Conservation (phyloP, 2,329 filamentous ascomycete species). For the Alternaria hordeiaustralica region DNA sequence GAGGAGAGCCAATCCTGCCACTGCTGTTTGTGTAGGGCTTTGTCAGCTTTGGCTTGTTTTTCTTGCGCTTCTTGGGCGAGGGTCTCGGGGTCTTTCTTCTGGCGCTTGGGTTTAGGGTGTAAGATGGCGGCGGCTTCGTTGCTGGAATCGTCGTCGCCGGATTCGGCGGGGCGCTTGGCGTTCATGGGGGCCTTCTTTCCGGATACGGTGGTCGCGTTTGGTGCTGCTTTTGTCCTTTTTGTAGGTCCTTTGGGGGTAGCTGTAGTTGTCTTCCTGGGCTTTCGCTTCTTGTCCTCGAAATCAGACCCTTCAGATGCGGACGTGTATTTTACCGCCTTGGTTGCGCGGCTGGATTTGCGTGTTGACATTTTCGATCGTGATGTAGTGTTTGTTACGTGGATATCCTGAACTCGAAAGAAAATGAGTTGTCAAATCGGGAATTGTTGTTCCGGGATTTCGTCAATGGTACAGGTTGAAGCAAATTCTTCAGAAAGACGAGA, state of each 20-base stretch:
- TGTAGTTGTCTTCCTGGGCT: background rate
- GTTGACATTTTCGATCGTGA: constrained; percentile 9
- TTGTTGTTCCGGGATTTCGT: background rate
- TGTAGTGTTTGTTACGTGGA: background rate
- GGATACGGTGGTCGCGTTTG: background rate
- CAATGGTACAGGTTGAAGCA: background rate
- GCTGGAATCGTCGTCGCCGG: background rate
- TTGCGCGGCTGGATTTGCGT: constrained; percentile 15
- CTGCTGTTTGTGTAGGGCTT: constrained; percentile 2
- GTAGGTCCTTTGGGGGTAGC: background rate
- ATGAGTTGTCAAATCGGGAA: background rate
- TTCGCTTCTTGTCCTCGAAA: constrained; percentile 19
- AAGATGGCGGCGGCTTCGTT: background rate
- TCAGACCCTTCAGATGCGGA: constrained; percentile 20
- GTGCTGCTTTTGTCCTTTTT: background rate
- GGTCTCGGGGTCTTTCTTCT: constrained; percentile 8
- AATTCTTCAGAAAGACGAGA: background rate
- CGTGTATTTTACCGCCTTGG: constrained; percentile 23
- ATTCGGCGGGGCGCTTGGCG: background rate
- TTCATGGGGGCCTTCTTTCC: background rate
- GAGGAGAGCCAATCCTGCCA: constrained; percentile 10
- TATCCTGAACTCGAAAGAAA: background rate
- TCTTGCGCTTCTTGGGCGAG: background rate
- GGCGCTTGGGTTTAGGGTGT: constrained; percentile 8
- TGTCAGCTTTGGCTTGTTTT: constrained; percentile 6